phyloP scores from a whole-genome alignment of 192 early-diverging fungal genomes.

The Entomortierella beljakovae region DNA sequence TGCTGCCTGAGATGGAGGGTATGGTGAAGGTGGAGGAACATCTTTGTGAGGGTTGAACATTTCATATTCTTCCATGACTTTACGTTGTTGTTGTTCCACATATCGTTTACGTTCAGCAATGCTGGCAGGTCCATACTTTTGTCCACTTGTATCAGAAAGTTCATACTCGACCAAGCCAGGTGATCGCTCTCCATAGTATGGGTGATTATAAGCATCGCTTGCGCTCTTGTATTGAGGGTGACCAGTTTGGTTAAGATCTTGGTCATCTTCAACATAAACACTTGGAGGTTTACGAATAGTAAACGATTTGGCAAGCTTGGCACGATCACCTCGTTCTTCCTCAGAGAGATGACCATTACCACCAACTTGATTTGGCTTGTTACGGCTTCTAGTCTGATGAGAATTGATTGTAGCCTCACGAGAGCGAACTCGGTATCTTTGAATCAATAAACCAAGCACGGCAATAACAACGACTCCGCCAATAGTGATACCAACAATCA shows the following conservation, averaged over 20 bases:
- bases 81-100: conserved; percentile 50
- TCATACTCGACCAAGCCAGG: conserved; percentile 48
- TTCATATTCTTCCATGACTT: conserved; percentile 55
- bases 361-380: neutral
- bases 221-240: conserved; percentile 48
- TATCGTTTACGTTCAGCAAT: conserved; percentile 52
- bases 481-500: conserved; percentile 38
- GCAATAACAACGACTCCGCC: conserved; percentile 34
- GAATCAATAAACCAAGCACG: conserved; percentile 31
- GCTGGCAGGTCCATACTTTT: conserved; percentile 10
- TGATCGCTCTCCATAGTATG: conserved; percentile 36
- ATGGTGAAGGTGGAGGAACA: conserved; percentile 30
- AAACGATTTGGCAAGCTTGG: conserved; percentile 50
- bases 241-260: conserved; percentile 46
- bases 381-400: conserved; percentile 31
- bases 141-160: conserved; percentile 36
- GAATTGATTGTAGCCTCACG: conserved; percentile 41
- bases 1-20: conserved; percentile 34
- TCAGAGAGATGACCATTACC: neutral
- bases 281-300: conserved; percentile 44
- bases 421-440: conserved; percentile 20
- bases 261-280: conserved; percentile 46
- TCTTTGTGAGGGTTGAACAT: conserved; percentile 51
- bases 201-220: conserved; percentile 37
- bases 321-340: conserved; percentile 21